Percentiles rank a stretch among this genome's conserved stretches.
These are phyloP conservation scores for Penicillium thymicola DNA, from an alignment of 2,329 filamentous ascomycete species.

Conservation along the genomic window DNA sequence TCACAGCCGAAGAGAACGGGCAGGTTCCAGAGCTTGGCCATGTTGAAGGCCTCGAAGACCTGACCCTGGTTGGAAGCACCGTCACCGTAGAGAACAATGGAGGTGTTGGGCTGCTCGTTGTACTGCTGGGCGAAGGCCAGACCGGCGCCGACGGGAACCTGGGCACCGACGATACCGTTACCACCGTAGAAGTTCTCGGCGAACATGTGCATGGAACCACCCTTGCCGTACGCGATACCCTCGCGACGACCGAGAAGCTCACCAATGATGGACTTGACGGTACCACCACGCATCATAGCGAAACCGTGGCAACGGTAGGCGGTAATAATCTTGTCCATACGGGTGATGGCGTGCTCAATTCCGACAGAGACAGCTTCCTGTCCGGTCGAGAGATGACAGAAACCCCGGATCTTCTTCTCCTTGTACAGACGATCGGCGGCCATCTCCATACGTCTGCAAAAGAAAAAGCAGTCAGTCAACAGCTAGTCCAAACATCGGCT, in stretches of 20 bases:
- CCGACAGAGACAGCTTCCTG: conserved; percentile 97
- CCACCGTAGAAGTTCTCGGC: conserved; percentile 95
- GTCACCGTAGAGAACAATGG: conserved; percentile 91
- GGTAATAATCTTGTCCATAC: conserved; percentile 91
- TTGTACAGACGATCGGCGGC: conserved; percentile 98
- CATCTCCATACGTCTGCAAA: conserved; percentile 94
- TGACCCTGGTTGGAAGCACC: conserved; percentile 99
- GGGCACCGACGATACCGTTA: conserved; percentile 97
- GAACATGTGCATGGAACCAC: conserved; percentile 99
- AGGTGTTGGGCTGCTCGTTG: conserved; percentile 77
- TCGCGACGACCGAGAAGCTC: conserved; percentile 92
- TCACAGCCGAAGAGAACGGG: conserved; percentile 96
- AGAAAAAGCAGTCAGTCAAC: conserved; percentile 8
- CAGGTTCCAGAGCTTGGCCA: conserved; percentile 98
- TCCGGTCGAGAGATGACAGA: conserved; percentile 97
- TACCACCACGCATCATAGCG: conserved; percentile 90
- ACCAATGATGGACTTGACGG: conserved; percentile 88
- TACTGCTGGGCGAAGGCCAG: conserved; percentile 98
- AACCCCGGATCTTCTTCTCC: conserved; percentile 99
- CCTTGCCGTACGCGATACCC: conserved; percentile 98
- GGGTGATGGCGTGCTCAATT: conserved; percentile 93
- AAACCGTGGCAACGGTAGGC: conserved; percentile 99
- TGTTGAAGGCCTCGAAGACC: conserved; percentile 99
- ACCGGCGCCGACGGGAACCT: conserved; percentile 95
- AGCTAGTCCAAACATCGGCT: not conserved